phyloP scores from a whole-genome alignment of 495 filamentous ascomycete species.

The Daldinia grandis region DNA sequence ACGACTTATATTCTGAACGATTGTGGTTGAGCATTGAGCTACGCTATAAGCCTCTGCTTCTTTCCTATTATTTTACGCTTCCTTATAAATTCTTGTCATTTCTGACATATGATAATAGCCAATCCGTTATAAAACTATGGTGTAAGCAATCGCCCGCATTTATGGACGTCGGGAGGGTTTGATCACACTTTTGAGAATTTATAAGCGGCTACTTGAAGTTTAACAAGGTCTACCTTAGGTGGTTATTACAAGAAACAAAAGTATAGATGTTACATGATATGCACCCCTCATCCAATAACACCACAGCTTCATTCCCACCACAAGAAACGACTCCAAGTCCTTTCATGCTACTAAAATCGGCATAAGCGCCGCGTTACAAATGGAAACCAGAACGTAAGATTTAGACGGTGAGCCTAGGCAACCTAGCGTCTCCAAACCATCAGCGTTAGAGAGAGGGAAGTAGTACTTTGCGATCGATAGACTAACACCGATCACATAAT shows the following conservation, averaged over 20 bases:
- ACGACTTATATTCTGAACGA: neutral
- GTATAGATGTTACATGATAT: neutral
- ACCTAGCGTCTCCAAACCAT: neutral
- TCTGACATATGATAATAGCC: neutral
- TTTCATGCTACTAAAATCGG: neutral
- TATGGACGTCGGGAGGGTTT: neutral
- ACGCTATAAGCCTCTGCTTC: neutral
- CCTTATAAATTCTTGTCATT: neutral
- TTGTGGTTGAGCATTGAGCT: neutral
- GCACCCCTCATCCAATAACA: neutral
- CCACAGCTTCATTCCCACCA: neutral
- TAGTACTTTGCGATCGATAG: conserved; percentile 37
- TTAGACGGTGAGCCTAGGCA: conserved; percentile 43
- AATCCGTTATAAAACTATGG: neutral
- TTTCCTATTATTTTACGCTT: neutral
- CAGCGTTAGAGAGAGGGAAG: neutral
- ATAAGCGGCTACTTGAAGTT: too few relatives aligned
- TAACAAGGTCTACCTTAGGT: too few relatives aligned
- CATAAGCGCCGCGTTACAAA: neutral
- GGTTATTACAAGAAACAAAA: neutral
- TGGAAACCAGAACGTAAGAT: neutral
- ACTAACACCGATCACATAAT: conserved; percentile 3
- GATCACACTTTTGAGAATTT: neutral
- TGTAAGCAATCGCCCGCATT: neutral
- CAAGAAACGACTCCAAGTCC: neutral